These are phyloP conservation scores for Zostera marina DNA, from an alignment of 116 monocot species.

Conservation along the genomic window DNA sequence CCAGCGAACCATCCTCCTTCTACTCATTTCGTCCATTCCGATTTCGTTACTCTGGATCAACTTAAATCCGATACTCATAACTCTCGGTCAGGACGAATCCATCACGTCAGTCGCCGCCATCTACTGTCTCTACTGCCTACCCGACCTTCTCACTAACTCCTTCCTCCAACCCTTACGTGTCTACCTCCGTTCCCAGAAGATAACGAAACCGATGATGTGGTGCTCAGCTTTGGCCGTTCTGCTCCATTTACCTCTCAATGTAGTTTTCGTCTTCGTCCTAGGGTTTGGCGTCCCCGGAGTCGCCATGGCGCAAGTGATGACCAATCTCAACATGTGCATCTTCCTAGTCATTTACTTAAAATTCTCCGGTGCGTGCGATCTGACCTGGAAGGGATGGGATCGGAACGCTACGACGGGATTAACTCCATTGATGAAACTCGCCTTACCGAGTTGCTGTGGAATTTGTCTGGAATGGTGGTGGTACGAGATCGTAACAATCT, in stretches of 20 bases:
- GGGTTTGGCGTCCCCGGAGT: constrained; percentile 46
- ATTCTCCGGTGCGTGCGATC: constrained; percentile 21
- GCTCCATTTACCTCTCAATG: constrained; percentile 65
- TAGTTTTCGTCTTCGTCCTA: constrained; percentile 35
- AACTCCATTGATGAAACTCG: constrained; percentile 37
- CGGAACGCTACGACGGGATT: constrained; percentile 15
- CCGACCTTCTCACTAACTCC: constrained; percentile 45
- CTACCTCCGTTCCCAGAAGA: constrained; percentile 55
- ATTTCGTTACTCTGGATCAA: constrained; percentile 51
- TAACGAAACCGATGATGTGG: constrained; percentile 65
- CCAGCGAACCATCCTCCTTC: constrained; percentile 61
- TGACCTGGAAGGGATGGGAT: constrained; percentile 67
- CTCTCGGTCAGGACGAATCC: constrained; percentile 42
- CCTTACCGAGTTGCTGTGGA: constrained; percentile 65
- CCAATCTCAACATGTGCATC: constrained; percentile 54
- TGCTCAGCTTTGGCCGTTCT: constrained; percentile 71
- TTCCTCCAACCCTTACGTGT: constrained; percentile 81
- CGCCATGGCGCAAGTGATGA: constrained; percentile 31
- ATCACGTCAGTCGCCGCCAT: constrained; percentile 62
- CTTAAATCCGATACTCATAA: constrained; percentile 30
- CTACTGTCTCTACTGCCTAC: constrained; percentile 40
- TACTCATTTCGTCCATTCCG: constrained; percentile 32
- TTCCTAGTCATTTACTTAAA: constrained; percentile 46
- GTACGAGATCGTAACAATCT: constrained; percentile 89
- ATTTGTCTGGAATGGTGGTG: constrained; percentile 99